A percentile compares a stretch with the other conserved stretches of the same genome.
Evolutionary conservation across 2,329 filamentous ascomycete genomes (phyloP).

Genomic region (Calcarisporium arbuscula): DNA sequence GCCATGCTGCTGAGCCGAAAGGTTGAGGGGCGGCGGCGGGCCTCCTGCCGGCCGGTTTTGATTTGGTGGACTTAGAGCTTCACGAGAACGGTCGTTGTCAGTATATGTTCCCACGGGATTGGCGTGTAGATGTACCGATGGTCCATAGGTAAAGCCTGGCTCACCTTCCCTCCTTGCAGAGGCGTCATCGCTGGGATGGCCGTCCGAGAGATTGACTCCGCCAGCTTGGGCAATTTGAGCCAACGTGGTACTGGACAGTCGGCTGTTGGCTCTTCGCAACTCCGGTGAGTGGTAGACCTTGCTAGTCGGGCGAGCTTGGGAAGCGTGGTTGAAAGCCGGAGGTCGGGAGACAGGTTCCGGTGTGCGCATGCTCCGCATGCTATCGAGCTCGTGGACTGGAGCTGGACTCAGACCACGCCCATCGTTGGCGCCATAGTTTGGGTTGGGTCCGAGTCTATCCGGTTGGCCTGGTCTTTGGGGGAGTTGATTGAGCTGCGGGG

Average conservation of each 20-base stretch:
- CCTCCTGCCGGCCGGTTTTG: slow-evolving; percentile 28
- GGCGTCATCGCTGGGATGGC: slow-evolving; percentile 24
- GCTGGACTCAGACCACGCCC: slow-evolving; percentile 32
- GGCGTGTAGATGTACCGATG: slow-evolving; percentile 45
- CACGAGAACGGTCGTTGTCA: slow-evolving; percentile 48
- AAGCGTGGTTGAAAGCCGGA: slow-evolving; percentile 71
- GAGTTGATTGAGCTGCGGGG: slow-evolving; percentile 29
- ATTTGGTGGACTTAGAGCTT: slow-evolving; percentile 40
- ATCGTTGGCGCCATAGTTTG: slow-evolving; percentile 56
- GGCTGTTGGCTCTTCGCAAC: slow-evolving; percentile 72
- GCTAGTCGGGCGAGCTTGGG: slow-evolving; percentile 62
- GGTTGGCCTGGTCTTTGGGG: too few relatives aligned
- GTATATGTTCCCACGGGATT: slow-evolving; percentile 45
- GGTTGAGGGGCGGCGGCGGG: slow-evolving; percentile 34
- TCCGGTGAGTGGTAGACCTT: slow-evolving; percentile 69
- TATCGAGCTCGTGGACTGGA: slow-evolving; percentile 39
- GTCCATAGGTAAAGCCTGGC: slow-evolving; percentile 24
- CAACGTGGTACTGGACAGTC: slow-evolving; percentile 76
- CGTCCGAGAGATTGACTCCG: slow-evolving; percentile 39
- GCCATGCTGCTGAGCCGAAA: not conserved
- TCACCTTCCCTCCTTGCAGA: slow-evolving; percentile 24
- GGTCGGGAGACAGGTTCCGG: slow-evolving; percentile 73
- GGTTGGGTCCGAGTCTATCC: too few relatives aligned
- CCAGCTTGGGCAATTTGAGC: slow-evolving; percentile 71
- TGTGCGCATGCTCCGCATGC: slow-evolving; percentile 50